phyloP scores from a whole-genome alignment of 306 rosid genomes.

The Hippophae rhamnoides region DNA sequence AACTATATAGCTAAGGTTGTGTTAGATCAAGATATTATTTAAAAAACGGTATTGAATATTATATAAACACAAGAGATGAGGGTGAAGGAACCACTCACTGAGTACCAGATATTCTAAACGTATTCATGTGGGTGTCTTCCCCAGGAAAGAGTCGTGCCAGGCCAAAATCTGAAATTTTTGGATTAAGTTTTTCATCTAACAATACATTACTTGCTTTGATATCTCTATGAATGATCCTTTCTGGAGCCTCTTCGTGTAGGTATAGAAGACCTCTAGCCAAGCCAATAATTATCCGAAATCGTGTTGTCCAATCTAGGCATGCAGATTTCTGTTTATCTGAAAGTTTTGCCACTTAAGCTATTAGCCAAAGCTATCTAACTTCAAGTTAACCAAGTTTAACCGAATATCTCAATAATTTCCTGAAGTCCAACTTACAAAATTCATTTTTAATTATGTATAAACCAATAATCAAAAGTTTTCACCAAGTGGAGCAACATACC shows the following conservation, averaged over 20 bases:
- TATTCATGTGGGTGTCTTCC: constrained; percentile 73
- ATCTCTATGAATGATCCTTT: constrained; percentile 81
- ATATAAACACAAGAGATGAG: constrained; percentile 7
- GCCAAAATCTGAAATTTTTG: constrained; percentile 84
- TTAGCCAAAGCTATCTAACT: constrained; percentile 2
- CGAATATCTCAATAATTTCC: neutral
- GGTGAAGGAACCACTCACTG: constrained; percentile 52
- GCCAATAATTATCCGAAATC: constrained; percentile 52
- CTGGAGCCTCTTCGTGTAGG: constrained; percentile 81
- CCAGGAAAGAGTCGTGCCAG: constrained; percentile 91
- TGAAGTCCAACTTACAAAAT: no score
- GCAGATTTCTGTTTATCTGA: constrained; percentile 59
- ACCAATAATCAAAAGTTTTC: neutral
- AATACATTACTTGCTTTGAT: constrained; percentile 84
- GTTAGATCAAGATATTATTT: no score
- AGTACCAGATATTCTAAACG: constrained; percentile 83
- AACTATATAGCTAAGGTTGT: no score
- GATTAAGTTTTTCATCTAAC: constrained; percentile 62
- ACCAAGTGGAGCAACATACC: constrained; percentile 24
- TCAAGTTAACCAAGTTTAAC: neutral
- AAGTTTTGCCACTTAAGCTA: constrained; percentile 10
- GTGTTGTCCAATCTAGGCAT: constrained; percentile 53
- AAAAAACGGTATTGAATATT: neutral
- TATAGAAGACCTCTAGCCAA: constrained; percentile 76
- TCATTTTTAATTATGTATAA: no score